These are phyloP conservation scores for Viridothelium virens DNA, from an alignment of 495 filamentous ascomycete genomes.

Conservation along the genomic window DNA sequence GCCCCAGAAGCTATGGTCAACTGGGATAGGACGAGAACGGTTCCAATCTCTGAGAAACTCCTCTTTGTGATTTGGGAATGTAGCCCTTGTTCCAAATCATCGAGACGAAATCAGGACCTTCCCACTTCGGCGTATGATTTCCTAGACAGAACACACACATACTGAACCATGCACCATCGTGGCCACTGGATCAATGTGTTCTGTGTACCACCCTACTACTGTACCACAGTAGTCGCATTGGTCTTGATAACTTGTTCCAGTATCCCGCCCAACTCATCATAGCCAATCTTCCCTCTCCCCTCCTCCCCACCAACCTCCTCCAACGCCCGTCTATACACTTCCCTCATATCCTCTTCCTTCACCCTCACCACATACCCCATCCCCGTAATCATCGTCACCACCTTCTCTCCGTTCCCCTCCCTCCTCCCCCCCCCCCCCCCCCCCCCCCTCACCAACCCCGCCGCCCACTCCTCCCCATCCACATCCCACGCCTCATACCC, in stretches of 20 bases:
- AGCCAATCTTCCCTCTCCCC: constrained; percentile 20
- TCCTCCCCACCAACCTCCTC: constrained; percentile 10
- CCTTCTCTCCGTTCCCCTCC: constrained; percentile 11
- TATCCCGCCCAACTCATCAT: constrained; percentile 22
- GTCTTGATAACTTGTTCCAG: constrained; percentile 22
- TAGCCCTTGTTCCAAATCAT: neutral
- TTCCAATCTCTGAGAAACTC: too few relatives aligned
- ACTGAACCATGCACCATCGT: neutral
- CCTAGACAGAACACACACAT: neutral
- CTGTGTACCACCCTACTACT: neutral
- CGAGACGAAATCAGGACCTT: neutral
- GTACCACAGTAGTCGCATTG: constrained; percentile 2
- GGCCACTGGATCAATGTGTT: neutral
- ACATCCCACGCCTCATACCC: constrained; percentile 20
- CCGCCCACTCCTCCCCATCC: constrained; percentile 31
- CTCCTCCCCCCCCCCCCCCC: constrained; percentile 24
- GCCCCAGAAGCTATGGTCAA: too few relatives aligned
- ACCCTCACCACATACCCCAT: constrained; percentile 31
- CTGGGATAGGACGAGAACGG: too few relatives aligned
- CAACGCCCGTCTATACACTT: constrained; percentile 25
- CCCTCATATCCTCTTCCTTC: constrained; percentile 25
- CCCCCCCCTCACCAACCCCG: constrained; percentile 27
- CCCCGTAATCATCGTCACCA: constrained; percentile 29
- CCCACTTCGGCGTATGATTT: too few relatives aligned
- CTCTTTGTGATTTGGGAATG: too few relatives aligned